Evolutionary conservation across 495 filamentous ascomycete genomes (phyloP), one percentile per base, ranked within the genome.

Genomic region (Saxophila tyrrhenica): DNA sequence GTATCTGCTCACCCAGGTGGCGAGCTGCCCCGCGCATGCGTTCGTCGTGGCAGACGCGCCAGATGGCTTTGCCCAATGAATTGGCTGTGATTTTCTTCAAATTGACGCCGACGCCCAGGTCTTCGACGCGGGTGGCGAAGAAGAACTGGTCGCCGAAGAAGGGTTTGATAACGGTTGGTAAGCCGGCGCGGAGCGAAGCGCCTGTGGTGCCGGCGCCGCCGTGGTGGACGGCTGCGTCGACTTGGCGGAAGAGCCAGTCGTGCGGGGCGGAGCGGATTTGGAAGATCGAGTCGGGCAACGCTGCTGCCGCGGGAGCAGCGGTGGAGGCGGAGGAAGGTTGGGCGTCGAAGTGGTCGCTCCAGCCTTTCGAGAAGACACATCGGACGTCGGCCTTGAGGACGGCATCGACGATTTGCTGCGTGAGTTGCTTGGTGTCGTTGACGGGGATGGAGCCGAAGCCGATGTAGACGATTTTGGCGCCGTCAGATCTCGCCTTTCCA

Each of bases 141-240:
- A 98, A 98, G 74, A 87, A 95, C 63, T 98, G 92, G 59, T 98
- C 92, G 3, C 92, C 92, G 66, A 98, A 98, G 70, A 96, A 97
- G 0, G 92, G 92, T 56, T 94, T 90, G 63, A 97, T 82, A 55
- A 98, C 89, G 1, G 92, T 97, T 0, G 92, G 94, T 19, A 96
- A 78, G 13, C 92, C 92, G 9, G 91, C 90, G 50, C 92, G 78
- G 39, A 98, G 73, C 64, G 89, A 95, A 2, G 92, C 94, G 2
- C 94, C 92, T 2, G 92, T 98, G 1, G 92, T 98, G 3, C 92
- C 92, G 25, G 91, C 87, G 29, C 92, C 92, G 43, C 92, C 92
- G 61, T 98, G 92, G 65, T 98, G 92, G 22, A 82, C 87, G 1
- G 88, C 94, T 7, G 91, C 94, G 65, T 98, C 94, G 53, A 98